Evolutionary conservation across 768 basidiomycete species (phyloP).

Genomic region (Phaeolepiota aurea): DNA sequence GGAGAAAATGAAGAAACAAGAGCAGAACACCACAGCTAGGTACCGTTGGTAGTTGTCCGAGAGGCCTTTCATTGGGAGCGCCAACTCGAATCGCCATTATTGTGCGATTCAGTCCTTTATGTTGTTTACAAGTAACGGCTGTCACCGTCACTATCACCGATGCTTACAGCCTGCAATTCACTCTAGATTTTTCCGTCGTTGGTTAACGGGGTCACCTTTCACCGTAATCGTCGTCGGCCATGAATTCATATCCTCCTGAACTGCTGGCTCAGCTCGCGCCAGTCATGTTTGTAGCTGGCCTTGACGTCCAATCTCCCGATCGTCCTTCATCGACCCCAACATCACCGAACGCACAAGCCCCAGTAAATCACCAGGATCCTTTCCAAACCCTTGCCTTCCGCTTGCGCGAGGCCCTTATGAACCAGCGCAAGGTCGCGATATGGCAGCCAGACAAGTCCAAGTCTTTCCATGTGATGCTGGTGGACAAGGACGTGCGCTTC

Average conservation of each 20-base stretch:
- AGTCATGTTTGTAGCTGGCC: constrained; percentile 91
- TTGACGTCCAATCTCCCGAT: constrained; percentile 31
- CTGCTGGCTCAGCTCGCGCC: constrained; percentile 84
- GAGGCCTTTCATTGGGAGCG: too few species aligned
- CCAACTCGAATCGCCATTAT: too few species aligned
- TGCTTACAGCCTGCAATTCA: too few species aligned
- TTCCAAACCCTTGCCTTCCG: constrained; percentile 52
- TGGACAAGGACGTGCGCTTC: constrained; percentile 78
- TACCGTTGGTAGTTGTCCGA: too few species aligned
- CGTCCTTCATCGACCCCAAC: constrained; percentile 13
- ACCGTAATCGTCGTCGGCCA: too few species aligned
- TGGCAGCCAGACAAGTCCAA: constrained; percentile 69
- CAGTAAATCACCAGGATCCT: constrained; percentile 38
- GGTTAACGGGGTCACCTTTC: too few species aligned
- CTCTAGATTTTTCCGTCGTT: too few species aligned
- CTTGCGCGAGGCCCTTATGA: constrained; percentile 60
- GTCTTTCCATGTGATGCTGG: constrained; percentile 76
- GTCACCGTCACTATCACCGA: too few species aligned
- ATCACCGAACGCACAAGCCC: constrained; percentile 12
- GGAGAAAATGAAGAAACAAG: too few species aligned
- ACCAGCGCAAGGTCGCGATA: constrained; percentile 55
- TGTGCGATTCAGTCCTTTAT: too few species aligned
- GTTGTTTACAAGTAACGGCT: too few species aligned
- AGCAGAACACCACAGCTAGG: too few species aligned
- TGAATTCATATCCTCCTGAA: constrained; percentile 94